Conservation (phyloP, 768 basidiomycete genomes). For the Exidia glandulosa region DNA sequence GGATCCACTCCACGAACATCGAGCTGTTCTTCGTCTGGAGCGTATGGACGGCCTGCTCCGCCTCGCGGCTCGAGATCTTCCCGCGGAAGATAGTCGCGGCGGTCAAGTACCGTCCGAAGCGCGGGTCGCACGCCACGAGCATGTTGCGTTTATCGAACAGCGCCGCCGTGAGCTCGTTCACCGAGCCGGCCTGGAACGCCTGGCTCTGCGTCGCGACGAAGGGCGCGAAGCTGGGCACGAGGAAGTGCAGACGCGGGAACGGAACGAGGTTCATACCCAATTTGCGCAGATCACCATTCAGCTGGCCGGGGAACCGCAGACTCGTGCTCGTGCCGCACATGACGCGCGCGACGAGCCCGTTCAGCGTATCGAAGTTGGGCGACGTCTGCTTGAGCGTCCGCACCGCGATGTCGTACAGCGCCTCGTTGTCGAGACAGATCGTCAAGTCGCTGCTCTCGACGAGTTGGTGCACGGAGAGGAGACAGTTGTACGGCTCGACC, state of each 20-base stretch:
- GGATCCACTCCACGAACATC: constrained; percentile 87
- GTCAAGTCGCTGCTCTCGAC: constrained; percentile 22
- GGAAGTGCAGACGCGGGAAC: constrained; percentile 80
- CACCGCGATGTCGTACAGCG: constrained; percentile 9
- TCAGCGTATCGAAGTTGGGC: constrained; percentile 9
- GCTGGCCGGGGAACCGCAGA: constrained; percentile 22
- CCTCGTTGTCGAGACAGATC: constrained; percentile 16
- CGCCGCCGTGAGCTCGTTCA: constrained; percentile 66
- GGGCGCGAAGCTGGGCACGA: constrained; percentile 92
- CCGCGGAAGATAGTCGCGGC: constrained; percentile 84
- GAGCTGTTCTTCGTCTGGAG: constrained; percentile 65
- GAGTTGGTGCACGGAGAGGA: constrained; percentile 21
- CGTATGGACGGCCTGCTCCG: constrained; percentile 62
- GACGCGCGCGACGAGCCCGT: constrained; percentile 20
- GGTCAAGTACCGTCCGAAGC: constrained; percentile 69
- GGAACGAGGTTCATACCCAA: constrained; percentile 35
- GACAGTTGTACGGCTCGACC: constrained; percentile 21
- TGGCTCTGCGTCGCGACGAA: constrained; percentile 58
- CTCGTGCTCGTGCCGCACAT: constrained; percentile 32
- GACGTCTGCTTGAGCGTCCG: constrained; percentile 8
- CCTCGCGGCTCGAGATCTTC: constrained; percentile 68
- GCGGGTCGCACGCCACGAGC: constrained; percentile 75
- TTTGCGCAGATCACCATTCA: constrained; percentile 23
- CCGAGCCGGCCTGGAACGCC: constrained; percentile 47
- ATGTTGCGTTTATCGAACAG: constrained; percentile 73